Percentiles rank a stretch among this genome's conserved stretches.
Evolutionary conservation across 2,329 filamentous ascomycete species (phyloP).

Genomic region (Trichophyton schoenleinii): DNA sequence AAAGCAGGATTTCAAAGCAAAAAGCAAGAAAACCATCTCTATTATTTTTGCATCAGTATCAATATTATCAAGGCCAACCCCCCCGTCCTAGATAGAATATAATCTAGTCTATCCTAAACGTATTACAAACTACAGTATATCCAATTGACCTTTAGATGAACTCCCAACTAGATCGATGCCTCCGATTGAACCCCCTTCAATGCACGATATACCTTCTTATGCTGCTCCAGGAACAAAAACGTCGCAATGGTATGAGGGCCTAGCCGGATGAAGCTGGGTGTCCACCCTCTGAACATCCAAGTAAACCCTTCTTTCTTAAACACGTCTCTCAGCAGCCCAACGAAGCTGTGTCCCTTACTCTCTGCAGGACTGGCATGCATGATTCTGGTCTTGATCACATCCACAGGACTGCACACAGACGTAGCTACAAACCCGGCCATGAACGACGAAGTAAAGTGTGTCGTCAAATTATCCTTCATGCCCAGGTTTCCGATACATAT

Average conservation of each 20-base stretch:
- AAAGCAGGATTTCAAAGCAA: background rate
- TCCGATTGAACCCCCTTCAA: constrained; percentile 22
- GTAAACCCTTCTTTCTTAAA: constrained; percentile 45
- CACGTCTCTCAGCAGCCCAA: constrained; percentile 41
- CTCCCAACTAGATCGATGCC: background rate
- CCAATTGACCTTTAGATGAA: background rate
- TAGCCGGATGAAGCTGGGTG: constrained; percentile 53
- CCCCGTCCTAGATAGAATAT: background rate
- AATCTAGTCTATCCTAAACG: background rate
- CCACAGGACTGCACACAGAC: constrained; percentile 54
- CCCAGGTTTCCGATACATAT: constrained; percentile 40
- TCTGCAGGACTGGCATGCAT: constrained; percentile 43
- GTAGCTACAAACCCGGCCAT: constrained; percentile 55
- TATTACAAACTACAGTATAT: background rate
- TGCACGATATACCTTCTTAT: constrained; percentile 49
- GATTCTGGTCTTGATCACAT: constrained; percentile 54
- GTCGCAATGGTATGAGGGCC: constrained; percentile 55
- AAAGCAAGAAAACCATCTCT: background rate
- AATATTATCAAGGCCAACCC: background rate
- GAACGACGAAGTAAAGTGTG: constrained; percentile 51
- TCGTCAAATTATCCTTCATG: constrained; percentile 44
- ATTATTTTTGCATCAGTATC: background rate
- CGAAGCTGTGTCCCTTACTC: constrained; percentile 33
- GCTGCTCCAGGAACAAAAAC: constrained; percentile 55
- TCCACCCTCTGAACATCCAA: constrained; percentile 57